Evolutionary conservation across 768 basidiomycete species (phyloP).

Genomic region (Solioccasus polychromus): DNA sequence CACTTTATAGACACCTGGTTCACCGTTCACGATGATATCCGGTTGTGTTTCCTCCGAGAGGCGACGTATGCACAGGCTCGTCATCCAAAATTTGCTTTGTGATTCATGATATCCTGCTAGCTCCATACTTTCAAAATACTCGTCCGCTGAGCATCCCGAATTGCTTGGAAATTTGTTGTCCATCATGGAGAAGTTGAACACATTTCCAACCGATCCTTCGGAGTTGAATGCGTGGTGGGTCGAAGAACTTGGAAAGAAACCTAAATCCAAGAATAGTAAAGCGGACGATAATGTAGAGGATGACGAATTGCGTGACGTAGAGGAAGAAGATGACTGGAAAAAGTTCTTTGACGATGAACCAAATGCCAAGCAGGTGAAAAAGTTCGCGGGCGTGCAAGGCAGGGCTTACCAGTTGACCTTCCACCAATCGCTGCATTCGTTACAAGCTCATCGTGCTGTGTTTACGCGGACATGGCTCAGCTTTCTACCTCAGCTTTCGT

Average conservation of each 20-base stretch:
- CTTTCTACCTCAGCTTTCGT: constrained; percentile 59
- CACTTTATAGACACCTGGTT: constrained; percentile 72
- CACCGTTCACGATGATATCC: constrained; percentile 75
- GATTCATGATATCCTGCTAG: constrained; percentile 7
- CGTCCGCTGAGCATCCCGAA: constrained; percentile 36
- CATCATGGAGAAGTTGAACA: constrained; percentile 63
- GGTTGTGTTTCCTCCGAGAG: constrained; percentile 88
- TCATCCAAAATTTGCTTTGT: background rate
- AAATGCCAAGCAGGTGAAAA: constrained; percentile 33
- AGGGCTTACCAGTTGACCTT: constrained; percentile 65
- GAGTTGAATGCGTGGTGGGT: constrained; percentile 84
- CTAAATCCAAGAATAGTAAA: constrained; percentile 47
- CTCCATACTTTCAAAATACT: constrained; percentile 24
- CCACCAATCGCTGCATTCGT: constrained; percentile 74
- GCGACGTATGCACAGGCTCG: constrained; percentile 47
- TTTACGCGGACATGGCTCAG: constrained; percentile 82
- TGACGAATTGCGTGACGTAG: constrained; percentile 31
- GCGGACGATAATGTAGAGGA: constrained; percentile 37
- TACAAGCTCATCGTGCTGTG: constrained; percentile 74
- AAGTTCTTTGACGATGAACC: constrained; percentile 77
- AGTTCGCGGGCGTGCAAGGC: constrained; percentile 34
- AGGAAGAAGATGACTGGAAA: constrained; percentile 63
- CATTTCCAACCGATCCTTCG: constrained; percentile 66
- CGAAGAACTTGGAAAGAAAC: constrained; percentile 57
- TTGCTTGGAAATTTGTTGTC: constrained; percentile 53